Evolutionary conservation across 495 filamentous ascomycete genomes (phyloP).

Genomic region (Lophiostoma macrostomum): DNA sequence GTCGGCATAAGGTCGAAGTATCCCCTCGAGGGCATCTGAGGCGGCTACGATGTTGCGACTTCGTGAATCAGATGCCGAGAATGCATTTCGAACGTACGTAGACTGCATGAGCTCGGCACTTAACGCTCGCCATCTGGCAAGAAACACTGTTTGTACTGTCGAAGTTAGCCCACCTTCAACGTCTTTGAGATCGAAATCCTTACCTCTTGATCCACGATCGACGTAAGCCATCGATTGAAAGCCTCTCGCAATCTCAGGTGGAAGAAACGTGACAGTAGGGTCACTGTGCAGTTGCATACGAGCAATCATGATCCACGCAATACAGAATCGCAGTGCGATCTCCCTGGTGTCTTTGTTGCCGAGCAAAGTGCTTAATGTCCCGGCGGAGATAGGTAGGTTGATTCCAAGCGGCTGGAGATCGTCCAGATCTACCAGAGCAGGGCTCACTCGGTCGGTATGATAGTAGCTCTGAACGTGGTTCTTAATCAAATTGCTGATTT

Average conservation of each 20-base stretch:
- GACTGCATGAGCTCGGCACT: conserved; percentile 37
- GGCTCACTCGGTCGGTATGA: conserved; percentile 21
- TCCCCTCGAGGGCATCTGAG: conserved; percentile 23
- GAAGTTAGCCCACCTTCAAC: conserved; percentile 10
- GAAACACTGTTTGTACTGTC: conserved; percentile 28
- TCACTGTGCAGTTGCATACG: conserved; percentile 21
- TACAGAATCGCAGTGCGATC: conserved; percentile 33
- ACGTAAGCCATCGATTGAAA: conserved; percentile 24
- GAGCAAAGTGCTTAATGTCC: conserved; percentile 33
- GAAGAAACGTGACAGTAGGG: conserved; percentile 33
- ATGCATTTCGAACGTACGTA: conserved; percentile 27
- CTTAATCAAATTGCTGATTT: conserved; percentile 39
- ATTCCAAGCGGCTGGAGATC: conserved; percentile 27
- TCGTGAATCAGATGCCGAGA: conserved; percentile 31
- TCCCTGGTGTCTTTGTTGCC: conserved; percentile 33
- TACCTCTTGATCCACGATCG: conserved; percentile 15
- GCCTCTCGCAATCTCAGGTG: conserved; percentile 32
- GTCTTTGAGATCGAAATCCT: background rate
- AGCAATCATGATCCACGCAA: conserved; percentile 38
- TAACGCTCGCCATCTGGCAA: conserved; percentile 39
- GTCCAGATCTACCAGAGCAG: conserved; percentile 24
- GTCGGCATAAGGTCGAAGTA: conserved; percentile 35
- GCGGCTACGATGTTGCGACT: conserved; percentile 27
- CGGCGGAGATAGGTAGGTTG: conserved; percentile 24
- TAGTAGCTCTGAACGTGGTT: conserved; percentile 47